A percentile compares a stretch with the other conserved stretches of the same genome.
Evolutionary conservation across 345 rosid species (phyloP).

Genomic region (Punica granatum): DNA sequence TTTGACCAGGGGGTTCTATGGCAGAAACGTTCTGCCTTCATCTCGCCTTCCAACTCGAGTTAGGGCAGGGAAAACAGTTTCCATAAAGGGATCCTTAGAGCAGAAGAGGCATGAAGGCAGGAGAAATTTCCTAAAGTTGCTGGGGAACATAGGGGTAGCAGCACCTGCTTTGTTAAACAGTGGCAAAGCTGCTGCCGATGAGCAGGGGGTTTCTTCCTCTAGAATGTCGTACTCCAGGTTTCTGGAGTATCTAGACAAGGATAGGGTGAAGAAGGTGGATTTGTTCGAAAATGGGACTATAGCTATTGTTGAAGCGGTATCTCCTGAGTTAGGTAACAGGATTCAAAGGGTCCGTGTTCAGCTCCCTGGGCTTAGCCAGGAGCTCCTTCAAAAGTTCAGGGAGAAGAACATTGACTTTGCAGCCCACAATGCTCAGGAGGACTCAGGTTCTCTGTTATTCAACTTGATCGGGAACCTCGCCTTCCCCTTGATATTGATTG

Average conservation of each 20-base stretch:
- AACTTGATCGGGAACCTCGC: slow-evolving; percentile 91
- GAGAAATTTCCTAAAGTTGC: slow-evolving; percentile 69
- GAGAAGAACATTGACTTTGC: slow-evolving; percentile 96
- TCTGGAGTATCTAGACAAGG: slow-evolving; percentile 90
- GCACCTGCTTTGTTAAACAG: slow-evolving; percentile 46
- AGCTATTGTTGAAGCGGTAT: slow-evolving; percentile 93
- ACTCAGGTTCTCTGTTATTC: slow-evolving; percentile 73
- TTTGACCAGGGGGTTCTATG: slow-evolving; percentile 27
- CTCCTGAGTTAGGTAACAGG: slow-evolving; percentile 95
- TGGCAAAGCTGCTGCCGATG: slow-evolving; percentile 83
- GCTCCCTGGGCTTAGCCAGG: slow-evolving; percentile 90
- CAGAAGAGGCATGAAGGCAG: slow-evolving; percentile 46
- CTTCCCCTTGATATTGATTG: slow-evolving; percentile 83
- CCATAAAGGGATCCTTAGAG: slow-evolving; percentile 47
- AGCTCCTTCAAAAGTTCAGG: slow-evolving; percentile 90
- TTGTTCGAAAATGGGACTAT: slow-evolving; percentile 94
- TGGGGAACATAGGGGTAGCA: slow-evolving; percentile 59
- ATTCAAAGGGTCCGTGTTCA: slow-evolving; percentile 94
- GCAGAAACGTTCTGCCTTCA: slow-evolving; percentile 32
- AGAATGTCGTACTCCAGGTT: slow-evolving; percentile 98
- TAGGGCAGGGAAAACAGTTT: slow-evolving; percentile 29
- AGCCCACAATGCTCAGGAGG: slow-evolving; percentile 98
- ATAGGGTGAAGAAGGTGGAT: slow-evolving; percentile 80
- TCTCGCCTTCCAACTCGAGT: slow-evolving; percentile 20
- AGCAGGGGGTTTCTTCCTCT: slow-evolving; percentile 88